Evolutionary conservation across 352 stramenopile genomes (phyloP).

Genomic region (Saprolegnia diclina): DNA sequence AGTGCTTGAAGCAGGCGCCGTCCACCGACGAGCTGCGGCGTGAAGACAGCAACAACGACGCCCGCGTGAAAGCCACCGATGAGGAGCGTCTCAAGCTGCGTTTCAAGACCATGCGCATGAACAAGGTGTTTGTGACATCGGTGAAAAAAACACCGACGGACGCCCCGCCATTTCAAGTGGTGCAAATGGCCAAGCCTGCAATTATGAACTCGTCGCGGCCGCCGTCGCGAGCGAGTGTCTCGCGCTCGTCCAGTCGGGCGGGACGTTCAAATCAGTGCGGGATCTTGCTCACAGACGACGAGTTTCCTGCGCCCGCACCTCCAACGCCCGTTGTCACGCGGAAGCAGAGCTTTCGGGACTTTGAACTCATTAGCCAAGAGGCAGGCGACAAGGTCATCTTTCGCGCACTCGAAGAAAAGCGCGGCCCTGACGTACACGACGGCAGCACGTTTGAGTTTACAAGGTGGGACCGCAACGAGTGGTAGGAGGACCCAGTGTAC

Average conservation of each 20-base stretch:
- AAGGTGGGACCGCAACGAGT: background rate
- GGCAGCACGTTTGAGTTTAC: background rate
- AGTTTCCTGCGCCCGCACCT: background rate
- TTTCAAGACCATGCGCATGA: slow-evolving; percentile 14
- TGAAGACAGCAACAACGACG: background rate
- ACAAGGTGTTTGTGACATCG: slow-evolving; percentile 3
- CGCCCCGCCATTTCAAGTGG: background rate
- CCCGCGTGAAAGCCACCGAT: background rate
- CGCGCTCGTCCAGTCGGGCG: background rate
- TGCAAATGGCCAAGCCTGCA: background rate
- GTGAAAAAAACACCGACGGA: background rate
- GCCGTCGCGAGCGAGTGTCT: background rate
- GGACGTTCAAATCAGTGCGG: slow-evolving; percentile 1
- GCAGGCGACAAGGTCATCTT: slow-evolving; percentile 8
- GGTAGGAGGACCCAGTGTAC: background rate
- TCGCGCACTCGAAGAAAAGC: background rate
- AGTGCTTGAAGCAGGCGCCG: background rate
- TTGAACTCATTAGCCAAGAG: slow-evolving; percentile 10
- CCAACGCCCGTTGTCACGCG: background rate
- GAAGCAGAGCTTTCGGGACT: background rate
- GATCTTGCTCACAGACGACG: background rate
- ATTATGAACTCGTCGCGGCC: background rate
- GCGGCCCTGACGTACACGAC: background rate
- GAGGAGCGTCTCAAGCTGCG: slow-evolving; percentile 1
- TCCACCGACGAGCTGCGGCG: background rate